Percentiles rank a stretch among this genome's conserved stretches.
Evolutionary conservation across 352 stramenopile genomes (phyloP).

Genomic region (Discostella stelligera): DNA sequence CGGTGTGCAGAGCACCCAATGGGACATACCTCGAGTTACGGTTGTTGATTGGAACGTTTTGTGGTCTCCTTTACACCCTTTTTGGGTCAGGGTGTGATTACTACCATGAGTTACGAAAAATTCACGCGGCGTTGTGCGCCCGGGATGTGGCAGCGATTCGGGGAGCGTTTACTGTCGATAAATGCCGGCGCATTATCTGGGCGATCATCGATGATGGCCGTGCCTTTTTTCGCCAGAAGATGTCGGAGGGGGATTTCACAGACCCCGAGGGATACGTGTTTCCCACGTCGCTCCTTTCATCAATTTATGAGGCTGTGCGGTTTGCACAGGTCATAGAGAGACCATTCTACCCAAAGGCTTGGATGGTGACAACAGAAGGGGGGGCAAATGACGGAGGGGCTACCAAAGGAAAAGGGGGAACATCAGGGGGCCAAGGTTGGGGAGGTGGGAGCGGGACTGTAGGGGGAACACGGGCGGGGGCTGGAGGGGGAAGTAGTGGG

Average conservation of each 20-base stretch:
- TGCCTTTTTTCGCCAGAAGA: background rate
- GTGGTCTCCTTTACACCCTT: background rate
- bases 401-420: background rate
- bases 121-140: background rate
- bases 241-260: background rate
- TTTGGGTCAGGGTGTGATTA: background rate
- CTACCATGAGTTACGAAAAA: background rate
- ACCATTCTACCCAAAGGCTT: conserved; percentile 2
- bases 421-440: no score
- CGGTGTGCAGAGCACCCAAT: background rate
- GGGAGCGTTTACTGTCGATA: background rate
- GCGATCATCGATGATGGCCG: background rate
- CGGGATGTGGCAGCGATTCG: background rate
- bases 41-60: background rate
- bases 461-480: no score
- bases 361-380: background rate
- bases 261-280: background rate
- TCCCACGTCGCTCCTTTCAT: background rate
- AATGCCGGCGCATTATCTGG: background rate
- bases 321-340: background rate
- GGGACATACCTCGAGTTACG: background rate
- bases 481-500: no score
- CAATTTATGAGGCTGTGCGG: background rate
- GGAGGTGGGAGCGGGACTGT: no score
- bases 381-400: background rate